Conservation (phyloP, 2,329 filamentous ascomycete species). For the Hortaea sp. region DNA sequence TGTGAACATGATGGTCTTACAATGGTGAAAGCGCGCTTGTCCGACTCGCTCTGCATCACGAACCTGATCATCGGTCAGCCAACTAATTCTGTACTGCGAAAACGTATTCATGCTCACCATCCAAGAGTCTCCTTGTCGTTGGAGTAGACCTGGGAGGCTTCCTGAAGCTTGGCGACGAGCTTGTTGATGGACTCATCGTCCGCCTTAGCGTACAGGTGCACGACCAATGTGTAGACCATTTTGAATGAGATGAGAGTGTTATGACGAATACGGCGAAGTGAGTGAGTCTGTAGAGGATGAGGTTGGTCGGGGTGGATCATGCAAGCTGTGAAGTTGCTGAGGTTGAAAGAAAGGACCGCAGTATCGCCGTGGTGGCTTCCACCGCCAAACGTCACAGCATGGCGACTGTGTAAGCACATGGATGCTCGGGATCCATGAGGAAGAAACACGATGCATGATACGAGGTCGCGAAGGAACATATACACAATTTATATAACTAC, state of each 20-base stretch:
- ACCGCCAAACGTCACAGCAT: too few relatives aligned
- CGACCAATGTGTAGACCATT: conserved; percentile 52
- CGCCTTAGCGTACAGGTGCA: conserved; percentile 60
- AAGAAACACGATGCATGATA: too few relatives aligned
- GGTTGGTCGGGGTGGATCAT: too few relatives aligned
- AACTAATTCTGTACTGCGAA: not conserved
- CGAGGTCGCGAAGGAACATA: too few relatives aligned
- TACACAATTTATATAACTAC: too few relatives aligned
- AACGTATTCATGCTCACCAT: conserved; percentile 17
- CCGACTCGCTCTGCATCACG: conserved; percentile 65
- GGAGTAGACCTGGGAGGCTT: conserved; percentile 63
- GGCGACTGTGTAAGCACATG: too few relatives aligned
- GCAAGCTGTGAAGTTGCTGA: too few relatives aligned
- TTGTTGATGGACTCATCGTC: conserved; percentile 54
- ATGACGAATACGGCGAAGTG: too few relatives aligned
- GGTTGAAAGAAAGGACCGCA: too few relatives aligned
- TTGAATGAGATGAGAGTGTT: not conserved
- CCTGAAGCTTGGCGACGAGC: conserved; percentile 61
- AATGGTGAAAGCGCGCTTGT: conserved; percentile 61
- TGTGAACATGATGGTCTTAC: conserved; percentile 21
- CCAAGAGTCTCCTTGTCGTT: conserved; percentile 56
- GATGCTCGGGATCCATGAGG: too few relatives aligned
- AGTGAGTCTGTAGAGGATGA: too few relatives aligned
- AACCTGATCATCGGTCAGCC: conserved; percentile 44
- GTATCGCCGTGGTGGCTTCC: too few relatives aligned